phyloP scores from a whole-genome alignment of 495 filamentous ascomycete species.

The Chaetomium tenue region DNA sequence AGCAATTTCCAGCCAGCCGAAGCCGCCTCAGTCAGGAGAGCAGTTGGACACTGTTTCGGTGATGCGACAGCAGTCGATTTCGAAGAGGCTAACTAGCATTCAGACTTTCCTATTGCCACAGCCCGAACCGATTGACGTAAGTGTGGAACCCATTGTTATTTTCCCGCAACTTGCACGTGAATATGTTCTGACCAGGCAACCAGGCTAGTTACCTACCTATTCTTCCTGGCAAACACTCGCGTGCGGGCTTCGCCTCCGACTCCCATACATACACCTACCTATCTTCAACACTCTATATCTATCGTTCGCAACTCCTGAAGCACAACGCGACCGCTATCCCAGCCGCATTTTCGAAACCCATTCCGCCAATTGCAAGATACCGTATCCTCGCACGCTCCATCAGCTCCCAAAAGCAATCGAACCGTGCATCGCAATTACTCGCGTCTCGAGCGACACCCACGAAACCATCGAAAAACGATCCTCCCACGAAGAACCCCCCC shows the following conservation, averaged over 20 bases:
- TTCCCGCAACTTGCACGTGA: background rate
- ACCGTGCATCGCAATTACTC: background rate
- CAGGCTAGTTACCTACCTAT: background rate
- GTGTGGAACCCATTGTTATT: background rate
- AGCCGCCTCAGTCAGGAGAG: background rate
- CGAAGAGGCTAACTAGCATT: background rate
- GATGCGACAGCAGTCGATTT: slow-evolving; percentile 17
- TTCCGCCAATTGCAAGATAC: background rate
- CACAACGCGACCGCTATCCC: background rate
- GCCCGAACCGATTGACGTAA: background rate
- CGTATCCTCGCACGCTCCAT: background rate
- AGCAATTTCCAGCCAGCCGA: slow-evolving; percentile 36
- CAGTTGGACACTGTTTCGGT: slow-evolving; percentile 24
- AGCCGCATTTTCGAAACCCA: background rate
- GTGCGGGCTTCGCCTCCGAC: background rate
- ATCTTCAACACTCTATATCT: background rate
- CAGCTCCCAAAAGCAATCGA: background rate
- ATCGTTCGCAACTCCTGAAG: background rate
- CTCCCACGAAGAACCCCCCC: background rate
- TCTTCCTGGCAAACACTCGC: slow-evolving; percentile 6
- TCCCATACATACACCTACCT: background rate
- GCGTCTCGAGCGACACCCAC: background rate
- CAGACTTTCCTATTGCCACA: background rate
- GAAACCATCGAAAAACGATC: background rate
- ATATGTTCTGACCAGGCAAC: background rate